Evolutionary conservation across 2,329 filamentous ascomycete genomes (phyloP).

Genomic region (Alternaria ethzedia): DNA sequence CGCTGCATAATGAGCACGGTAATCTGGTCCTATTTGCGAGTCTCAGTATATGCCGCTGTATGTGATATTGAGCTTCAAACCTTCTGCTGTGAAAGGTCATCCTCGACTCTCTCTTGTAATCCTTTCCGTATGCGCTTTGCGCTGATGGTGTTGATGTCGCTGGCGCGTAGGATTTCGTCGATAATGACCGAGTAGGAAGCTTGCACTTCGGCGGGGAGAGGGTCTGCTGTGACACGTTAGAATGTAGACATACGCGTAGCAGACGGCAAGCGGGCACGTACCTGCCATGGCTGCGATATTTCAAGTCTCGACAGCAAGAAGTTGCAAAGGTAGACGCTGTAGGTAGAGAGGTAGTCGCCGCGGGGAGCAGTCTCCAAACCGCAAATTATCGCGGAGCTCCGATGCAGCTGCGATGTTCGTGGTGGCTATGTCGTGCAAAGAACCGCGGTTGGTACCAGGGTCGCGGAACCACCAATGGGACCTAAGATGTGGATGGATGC

Average conservation of each 20-base stretch:
- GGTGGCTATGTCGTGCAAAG: conserved; percentile 1
- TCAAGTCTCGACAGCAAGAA: conserved; percentile 1
- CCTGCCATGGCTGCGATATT: conserved; percentile 38
- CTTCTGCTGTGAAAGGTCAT: conserved; percentile 69
- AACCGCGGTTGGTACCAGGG: conserved; percentile 4
- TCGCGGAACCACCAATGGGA: neutral
- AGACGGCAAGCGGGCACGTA: conserved; percentile 18
- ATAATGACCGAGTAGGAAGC: conserved; percentile 64
- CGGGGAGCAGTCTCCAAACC: neutral
- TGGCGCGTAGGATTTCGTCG: conserved; percentile 65
- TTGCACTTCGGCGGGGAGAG: conserved; percentile 56
- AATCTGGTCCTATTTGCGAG: conserved; percentile 49
- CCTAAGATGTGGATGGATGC: neutral
- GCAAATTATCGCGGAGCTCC: conserved; percentile 2
- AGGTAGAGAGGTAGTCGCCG: conserved; percentile 1
- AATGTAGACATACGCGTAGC: conserved; percentile 3
- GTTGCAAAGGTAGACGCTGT: neutral
- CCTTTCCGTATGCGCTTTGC: conserved; percentile 70
- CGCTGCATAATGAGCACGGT: conserved; percentile 57
- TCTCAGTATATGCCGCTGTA: conserved; percentile 17
- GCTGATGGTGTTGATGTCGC: conserved; percentile 69
- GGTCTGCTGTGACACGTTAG: conserved; percentile 29
- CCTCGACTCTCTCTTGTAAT: conserved; percentile 64
- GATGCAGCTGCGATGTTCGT: conserved; percentile 11
- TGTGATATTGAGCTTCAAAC: conserved; percentile 45